Percentiles rank a stretch among this genome's conserved stretches.
Conservation (phyloP, 129 eudicot species). For the Centrapalus pauciflorus region DNA sequence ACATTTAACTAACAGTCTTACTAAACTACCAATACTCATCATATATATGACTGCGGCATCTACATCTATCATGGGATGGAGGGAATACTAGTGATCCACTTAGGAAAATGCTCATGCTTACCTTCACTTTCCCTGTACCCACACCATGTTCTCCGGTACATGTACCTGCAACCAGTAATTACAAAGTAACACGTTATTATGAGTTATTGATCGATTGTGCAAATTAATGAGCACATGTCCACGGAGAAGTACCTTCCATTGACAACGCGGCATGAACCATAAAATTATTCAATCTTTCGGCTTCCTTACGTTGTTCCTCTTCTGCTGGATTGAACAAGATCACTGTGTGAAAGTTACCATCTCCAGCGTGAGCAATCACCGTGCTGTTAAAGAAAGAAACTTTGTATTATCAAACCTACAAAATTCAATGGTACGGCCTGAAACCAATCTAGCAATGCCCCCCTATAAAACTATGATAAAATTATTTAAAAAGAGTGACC, state of each 20-base stretch:
- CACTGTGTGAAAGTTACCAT: slow-evolving; percentile 87
- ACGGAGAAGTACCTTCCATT: slow-evolving; percentile 92
- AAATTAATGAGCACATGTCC: background rate
- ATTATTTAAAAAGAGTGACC: background rate
- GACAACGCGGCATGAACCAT: slow-evolving; percentile 89
- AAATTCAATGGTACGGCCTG: background rate
- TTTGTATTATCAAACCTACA: background rate
- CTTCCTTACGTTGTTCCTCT: slow-evolving; percentile 77
- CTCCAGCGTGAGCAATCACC: slow-evolving; percentile 98
- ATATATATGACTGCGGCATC: no score
- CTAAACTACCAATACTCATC: background rate
- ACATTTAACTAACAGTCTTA: background rate
- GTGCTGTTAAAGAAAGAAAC: slow-evolving; percentile 46
- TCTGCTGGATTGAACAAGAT: slow-evolving; percentile 68
- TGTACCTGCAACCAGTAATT: slow-evolving; percentile 42
- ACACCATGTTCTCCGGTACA: slow-evolving; percentile 99
- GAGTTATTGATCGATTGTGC: background rate
- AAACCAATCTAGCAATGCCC: background rate
- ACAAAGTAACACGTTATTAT: background rate
- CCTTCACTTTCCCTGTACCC: slow-evolving; percentile 96
- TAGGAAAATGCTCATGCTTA: slow-evolving; percentile 18
- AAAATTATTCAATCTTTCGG: slow-evolving; percentile 77
- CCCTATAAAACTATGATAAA: background rate
- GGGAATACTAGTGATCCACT: background rate
- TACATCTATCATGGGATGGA: no score